Evolutionary conservation across 2,329 filamentous ascomycete genomes (phyloP), one percentile per base, ranked within the genome.

Genomic region (Aphanoascus verrucosus): DNA sequence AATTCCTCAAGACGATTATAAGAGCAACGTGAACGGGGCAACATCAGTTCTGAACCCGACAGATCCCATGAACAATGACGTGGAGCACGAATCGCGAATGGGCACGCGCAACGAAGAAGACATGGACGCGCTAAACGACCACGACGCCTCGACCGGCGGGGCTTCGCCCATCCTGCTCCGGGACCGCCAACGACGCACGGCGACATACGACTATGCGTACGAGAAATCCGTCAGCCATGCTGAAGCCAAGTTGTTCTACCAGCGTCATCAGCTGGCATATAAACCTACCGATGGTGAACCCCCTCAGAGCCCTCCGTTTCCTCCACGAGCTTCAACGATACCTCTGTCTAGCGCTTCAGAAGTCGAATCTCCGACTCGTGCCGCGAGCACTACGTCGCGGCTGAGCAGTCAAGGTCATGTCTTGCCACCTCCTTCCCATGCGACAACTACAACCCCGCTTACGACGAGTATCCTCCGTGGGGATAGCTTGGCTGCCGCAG

Each of bases 171-270:
- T 71, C 34, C 63, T 72, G 19, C 64, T 69, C 38, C 64, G 70
- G 58, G 72, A 72, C 56, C 64, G 63, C 40, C 77, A 80, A 64
- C 72, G 76, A 54, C 84, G 84, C 66, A 95, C 89, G 7, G 87
- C 90, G 17, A 94, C 89, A 66, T 96, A 94, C 72, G 90, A 96
- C 69, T 88, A 91, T 64, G 85, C 91, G 50, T 86, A 88, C 51
- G 93, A 98, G 70, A 94, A 93, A 63, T 87, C 91, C 64, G 86
- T 95, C 82, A 94, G 85, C 64, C 89, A 95, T 68, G 84, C 87
- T 23, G 93, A 98, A 67, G 88, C 91, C 56, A 97, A 95, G 70
- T 79, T 96, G 58, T 94, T 97, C 73, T 98, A 95, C 69, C 91
- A 96, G 72, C 51, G 51, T 12, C 89, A 88, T 69, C 86, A 89